Percentiles rank a stretch among this genome's conserved stretches.
phyloP scores from a whole-genome alignment of 106 monocot species.

The Dactylorhiza incarnata region DNA sequence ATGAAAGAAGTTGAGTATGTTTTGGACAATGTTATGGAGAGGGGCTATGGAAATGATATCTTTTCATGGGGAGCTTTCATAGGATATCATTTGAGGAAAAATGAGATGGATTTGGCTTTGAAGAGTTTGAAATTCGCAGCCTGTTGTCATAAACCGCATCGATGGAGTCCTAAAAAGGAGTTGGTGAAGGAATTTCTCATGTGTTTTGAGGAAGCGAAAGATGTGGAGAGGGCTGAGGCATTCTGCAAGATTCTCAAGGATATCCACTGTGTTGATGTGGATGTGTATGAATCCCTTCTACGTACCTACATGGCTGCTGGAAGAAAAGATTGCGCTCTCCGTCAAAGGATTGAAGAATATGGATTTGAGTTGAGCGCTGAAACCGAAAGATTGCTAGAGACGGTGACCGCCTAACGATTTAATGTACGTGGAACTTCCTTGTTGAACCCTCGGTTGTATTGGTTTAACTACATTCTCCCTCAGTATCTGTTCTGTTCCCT shows the following conservation, averaged over 20 bases:
- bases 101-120: constrained; percentile 29
- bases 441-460: too few species aligned
- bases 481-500: background rate
- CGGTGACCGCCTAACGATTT: background rate
- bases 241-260: constrained; percentile 39
- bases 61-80: constrained; percentile 37
- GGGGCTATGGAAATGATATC: constrained; percentile 18
- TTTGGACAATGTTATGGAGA: constrained; percentile 21
- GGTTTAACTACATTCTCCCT: too few species aligned
- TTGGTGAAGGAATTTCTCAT: constrained; percentile 29
- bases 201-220: constrained; percentile 30
- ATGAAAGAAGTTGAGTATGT: constrained; percentile 28
- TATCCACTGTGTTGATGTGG: constrained; percentile 18
- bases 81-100: constrained; percentile 32
- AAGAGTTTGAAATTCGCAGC: constrained; percentile 23
- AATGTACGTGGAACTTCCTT: background rate
- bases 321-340: constrained; percentile 13
- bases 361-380: constrained; percentile 11
- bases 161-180: constrained; percentile 20
- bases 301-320: constrained; percentile 14
- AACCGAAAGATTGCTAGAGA: constrained; percentile 8
- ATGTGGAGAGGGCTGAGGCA: constrained; percentile 34
- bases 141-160: constrained; percentile 6
- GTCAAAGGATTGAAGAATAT: constrained; percentile 15
- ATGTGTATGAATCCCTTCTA: constrained; percentile 15